These are phyloP conservation scores for Flaveria robusta DNA, from an alignment of 129 eudicot species.

Conservation along the genomic window DNA sequence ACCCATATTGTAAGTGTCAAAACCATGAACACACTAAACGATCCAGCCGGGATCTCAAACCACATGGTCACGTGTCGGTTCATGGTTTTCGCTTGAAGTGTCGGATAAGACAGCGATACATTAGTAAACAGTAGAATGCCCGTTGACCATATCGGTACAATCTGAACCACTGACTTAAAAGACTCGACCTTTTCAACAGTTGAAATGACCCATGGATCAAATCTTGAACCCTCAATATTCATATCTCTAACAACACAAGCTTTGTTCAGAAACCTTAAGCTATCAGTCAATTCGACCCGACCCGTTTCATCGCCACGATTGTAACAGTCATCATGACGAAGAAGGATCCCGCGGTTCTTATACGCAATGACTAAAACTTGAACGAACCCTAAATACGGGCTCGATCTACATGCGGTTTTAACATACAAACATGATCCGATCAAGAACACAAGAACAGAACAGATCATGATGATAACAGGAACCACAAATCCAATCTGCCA, in stretches of 20 bases:
- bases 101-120: slow-evolving; percentile 12
- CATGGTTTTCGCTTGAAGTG: slow-evolving; percentile 50
- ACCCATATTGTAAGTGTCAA: slow-evolving; percentile 42
- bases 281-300: neutral
- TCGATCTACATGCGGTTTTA: neutral
- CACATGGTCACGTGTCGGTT: slow-evolving; percentile 36
- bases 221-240: slow-evolving; percentile 40
- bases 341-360: slow-evolving; percentile 17
- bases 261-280: slow-evolving; percentile 59
- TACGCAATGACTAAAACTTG: slow-evolving; percentile 41
- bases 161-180: slow-evolving; percentile 45
- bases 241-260: slow-evolving; percentile 56
- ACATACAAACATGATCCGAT: slow-evolving; percentile 35
- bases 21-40: slow-evolving; percentile 37
- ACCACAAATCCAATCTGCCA: slow-evolving; percentile 49
- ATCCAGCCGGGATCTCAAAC: slow-evolving; percentile 55
- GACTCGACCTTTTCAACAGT: slow-evolving; percentile 59
- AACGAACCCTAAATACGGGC: slow-evolving; percentile 27
- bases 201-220: slow-evolving; percentile 25
- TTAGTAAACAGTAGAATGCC: slow-evolving; percentile 38
- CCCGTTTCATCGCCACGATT: slow-evolving; percentile 24
- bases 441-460: slow-evolving; percentile 28
- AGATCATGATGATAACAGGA: slow-evolving; percentile 38
- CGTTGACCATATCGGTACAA: slow-evolving; percentile 59
- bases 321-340: slow-evolving; percentile 24